Base-by-base conservation (phyloP, 2,329 filamentous ascomycete genomes). In the Cladosporium sp. region DNA sequence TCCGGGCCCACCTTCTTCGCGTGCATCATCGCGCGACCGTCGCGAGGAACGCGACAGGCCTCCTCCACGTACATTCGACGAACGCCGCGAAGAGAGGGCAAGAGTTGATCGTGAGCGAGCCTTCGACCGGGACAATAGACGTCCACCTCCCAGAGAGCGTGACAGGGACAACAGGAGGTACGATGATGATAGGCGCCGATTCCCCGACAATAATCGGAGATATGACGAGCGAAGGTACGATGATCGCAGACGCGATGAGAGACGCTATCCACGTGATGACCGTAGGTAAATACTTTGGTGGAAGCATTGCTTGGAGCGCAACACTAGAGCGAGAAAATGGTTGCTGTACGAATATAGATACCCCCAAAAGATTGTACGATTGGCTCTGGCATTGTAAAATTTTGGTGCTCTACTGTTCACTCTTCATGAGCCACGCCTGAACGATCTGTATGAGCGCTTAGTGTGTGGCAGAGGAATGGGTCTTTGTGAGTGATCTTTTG, bases 161-260 rank as follows among this genome's bases (percentile, higher is more conserved):
- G 66, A 68, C 12, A 61, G 73, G 26, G 69, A 73, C 29, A 66
- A 14, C 10, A 14, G 74, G 33, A 67, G 73, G 58, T 72, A 71
- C 33, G 73, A 76, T 23, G 71, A 74, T 59, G 69, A 71, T 21
- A 70, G 75, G 61, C 71, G 72, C 50, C 69, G 72, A 40, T 69
- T 72, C 28, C 59, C 69, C 31, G 69, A 71, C 12, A 66, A 72
- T 40, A 65, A 57, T 23, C 29, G 71, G 53, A 67, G 69, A 35
- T 69, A 67, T 53, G 67, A 72, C 50, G 66, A 69, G 28, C 59
- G 67, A 56, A 59, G 56, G 18, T 65, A 65, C 44, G 68, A 69
- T 28, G 66, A 68, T 65, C 70, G 52, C 59, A 52, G 59, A 29
- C 46, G 46, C 29, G 59, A 62, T 52, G 59, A 63, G 10, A 56